Conservation (phyloP, 148 eudicot species). For the Bassia scoparia region DNA sequence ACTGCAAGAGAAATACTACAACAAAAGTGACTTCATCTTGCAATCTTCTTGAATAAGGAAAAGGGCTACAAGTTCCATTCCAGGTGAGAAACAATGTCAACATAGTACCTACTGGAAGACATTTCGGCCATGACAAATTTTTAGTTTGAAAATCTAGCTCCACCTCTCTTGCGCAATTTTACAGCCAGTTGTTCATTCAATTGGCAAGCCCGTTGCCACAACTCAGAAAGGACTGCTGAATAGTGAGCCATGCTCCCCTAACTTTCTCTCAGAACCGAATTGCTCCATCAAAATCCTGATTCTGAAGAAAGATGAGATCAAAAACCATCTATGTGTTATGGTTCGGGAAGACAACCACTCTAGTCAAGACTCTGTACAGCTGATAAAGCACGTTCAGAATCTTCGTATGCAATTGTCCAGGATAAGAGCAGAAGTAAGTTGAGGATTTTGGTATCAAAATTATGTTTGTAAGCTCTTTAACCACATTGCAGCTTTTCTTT, state of each 20-base stretch:
- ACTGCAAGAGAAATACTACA: too few species aligned
- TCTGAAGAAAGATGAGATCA: slow-evolving; percentile 52
- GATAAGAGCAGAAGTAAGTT: slow-evolving; percentile 77
- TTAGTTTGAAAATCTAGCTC: slow-evolving; percentile 26
- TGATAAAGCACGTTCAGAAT: slow-evolving; percentile 73
- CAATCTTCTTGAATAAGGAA: too few species aligned
- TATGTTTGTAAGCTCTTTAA: slow-evolving; percentile 55
- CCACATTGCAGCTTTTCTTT: slow-evolving; percentile 69
- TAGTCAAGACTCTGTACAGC: slow-evolving; percentile 59
- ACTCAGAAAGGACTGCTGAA: slow-evolving; percentile 35
- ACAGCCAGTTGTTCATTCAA: slow-evolving; percentile 49
- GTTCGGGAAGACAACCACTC: slow-evolving; percentile 60
- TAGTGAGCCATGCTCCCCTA: slow-evolving; percentile 44
- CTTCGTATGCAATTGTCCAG: slow-evolving; percentile 67
- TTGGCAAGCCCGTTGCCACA: slow-evolving; percentile 47
- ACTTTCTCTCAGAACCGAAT: slow-evolving; percentile 58
- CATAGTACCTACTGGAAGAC: too few species aligned
- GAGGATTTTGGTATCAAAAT: slow-evolving; percentile 62
- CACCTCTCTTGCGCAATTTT: slow-evolving; percentile 37
- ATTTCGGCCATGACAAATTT: not conserved
- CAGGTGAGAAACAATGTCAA: too few species aligned
- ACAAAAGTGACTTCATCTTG: too few species aligned
- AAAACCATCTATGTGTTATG: slow-evolving; percentile 35
- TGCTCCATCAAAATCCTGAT: slow-evolving; percentile 77
- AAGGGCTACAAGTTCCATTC: too few species aligned